Evolutionary conservation across 257 asterid genomes (phyloP).

Genomic region (Linaria vulgaris): DNA sequence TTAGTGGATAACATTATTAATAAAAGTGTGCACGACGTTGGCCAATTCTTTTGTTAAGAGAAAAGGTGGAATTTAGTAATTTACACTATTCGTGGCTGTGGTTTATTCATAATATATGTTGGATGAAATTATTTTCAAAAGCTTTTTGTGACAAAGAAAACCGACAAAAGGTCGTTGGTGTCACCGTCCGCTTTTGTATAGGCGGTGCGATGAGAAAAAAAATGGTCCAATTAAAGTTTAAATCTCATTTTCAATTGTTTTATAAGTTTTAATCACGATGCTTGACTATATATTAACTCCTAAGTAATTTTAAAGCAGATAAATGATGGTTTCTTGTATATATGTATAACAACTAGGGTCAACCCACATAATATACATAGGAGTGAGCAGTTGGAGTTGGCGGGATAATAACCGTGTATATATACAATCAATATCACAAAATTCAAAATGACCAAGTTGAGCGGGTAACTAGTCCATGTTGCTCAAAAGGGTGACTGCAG

Average conservation of each 20-base stretch:
- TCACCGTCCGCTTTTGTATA: slow-evolving; percentile 23
- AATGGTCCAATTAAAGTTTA: background rate
- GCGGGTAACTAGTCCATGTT: too few species aligned
- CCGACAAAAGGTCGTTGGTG: slow-evolving; percentile 20
- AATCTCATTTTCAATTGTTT: background rate
- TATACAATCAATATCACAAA: too few species aligned
- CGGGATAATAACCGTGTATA: too few species aligned
- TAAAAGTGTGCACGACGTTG: background rate
- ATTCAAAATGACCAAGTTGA: too few species aligned
- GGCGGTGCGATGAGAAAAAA: slow-evolving; percentile 25
- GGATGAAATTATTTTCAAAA: background rate
- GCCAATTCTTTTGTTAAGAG: background rate
- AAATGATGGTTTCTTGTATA: too few species aligned
- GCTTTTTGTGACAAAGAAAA: slow-evolving; percentile 16
- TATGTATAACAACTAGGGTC: too few species aligned
- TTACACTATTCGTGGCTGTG: slow-evolving; percentile 29
- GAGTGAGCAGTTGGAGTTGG: too few species aligned
- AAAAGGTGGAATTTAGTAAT: background rate
- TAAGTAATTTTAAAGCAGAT: too few species aligned
- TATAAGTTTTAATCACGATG: background rate
- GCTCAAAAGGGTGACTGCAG: too few species aligned
- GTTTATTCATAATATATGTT: slow-evolving; percentile 15
- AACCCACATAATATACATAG: too few species aligned
- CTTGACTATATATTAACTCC: too few species aligned
- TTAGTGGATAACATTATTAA: background rate